Percentiles rank a stretch among this genome's conserved stretches.
These are phyloP conservation scores for Exophiala sp. DNA, from an alignment of 2,329 filamentous ascomycete species.

Conservation along the genomic window DNA sequence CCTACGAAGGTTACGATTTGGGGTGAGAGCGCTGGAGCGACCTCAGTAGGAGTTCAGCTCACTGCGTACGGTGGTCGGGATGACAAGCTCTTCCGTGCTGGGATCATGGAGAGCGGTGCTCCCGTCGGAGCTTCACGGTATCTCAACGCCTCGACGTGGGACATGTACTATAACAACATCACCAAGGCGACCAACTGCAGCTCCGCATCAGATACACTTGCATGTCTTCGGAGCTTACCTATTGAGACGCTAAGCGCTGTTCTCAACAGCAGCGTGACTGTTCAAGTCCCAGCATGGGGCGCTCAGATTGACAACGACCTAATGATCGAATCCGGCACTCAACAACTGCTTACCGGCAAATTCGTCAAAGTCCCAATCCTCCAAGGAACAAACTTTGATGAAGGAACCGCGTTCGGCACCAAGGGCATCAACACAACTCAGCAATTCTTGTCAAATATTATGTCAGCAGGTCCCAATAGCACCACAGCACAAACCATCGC, in stretches of 20 bases:
- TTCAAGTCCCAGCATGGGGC: slow-evolving; percentile 9
- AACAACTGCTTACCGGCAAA: slow-evolving; percentile 54
- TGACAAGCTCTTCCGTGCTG: slow-evolving; percentile 53
- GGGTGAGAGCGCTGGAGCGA: slow-evolving; percentile 36
- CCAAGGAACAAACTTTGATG: slow-evolving; percentile 62
- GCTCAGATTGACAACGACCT: slow-evolving; percentile 51
- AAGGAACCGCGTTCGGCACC: slow-evolving; percentile 58
- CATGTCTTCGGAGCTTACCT: slow-evolving; percentile 61
- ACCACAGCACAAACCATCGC: slow-evolving; percentile 35
- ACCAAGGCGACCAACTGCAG: slow-evolving; percentile 59
- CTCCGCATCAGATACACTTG: slow-evolving; percentile 54
- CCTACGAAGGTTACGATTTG: slow-evolving; percentile 38
- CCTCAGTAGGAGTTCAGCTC: slow-evolving; percentile 42
- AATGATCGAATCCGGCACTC: slow-evolving; percentile 46
- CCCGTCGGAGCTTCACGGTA: slow-evolving; percentile 16
- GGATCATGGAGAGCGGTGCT: slow-evolving; percentile 51
- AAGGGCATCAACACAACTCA: slow-evolving; percentile 52
- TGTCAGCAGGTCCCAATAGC: slow-evolving; percentile 24
- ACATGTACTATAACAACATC: slow-evolving; percentile 55
- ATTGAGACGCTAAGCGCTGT: slow-evolving; percentile 57
- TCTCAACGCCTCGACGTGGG: slow-evolving; percentile 10
- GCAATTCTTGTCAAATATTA: slow-evolving; percentile 48
- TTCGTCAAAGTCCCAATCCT: slow-evolving; percentile 65
- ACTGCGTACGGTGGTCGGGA: slow-evolving; percentile 54
- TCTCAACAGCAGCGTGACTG: slow-evolving; percentile 41